Evolutionary conservation across 257 asterid genomes (phyloP).

Genomic region (Solanum chiquidenum): DNA sequence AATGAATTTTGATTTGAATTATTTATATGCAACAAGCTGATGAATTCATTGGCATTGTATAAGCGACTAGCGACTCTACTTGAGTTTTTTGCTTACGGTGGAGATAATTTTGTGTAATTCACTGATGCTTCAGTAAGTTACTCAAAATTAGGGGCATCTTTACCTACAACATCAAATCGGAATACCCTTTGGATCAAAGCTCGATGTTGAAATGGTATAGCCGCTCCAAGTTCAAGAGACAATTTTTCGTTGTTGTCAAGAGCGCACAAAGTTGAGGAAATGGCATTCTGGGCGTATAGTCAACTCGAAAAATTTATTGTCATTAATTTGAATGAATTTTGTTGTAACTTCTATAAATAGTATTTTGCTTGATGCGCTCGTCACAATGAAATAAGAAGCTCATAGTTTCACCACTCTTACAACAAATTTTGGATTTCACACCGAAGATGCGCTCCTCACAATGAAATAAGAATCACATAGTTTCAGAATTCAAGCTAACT

Average conservation of each 20-base stretch:
- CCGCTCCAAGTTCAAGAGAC: not conserved
- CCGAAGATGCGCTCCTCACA: no score
- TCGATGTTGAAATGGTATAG: not conserved
- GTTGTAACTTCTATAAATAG: not conserved
- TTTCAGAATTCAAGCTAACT: not conserved
- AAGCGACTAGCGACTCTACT: not conserved
- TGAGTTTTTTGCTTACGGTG: not conserved
- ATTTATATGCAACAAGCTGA: not conserved
- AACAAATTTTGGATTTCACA: no score
- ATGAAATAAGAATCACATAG: not conserved
- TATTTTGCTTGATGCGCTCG: not conserved
- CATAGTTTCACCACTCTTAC: not conserved
- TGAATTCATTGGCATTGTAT: not conserved
- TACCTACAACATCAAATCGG: not conserved
- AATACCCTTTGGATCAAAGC: not conserved
- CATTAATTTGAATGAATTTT: not conserved
- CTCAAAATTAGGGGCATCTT: not conserved
- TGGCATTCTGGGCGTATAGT: not conserved
- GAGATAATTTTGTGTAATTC: not conserved
- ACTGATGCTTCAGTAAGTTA: not conserved
- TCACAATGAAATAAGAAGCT: not conserved
- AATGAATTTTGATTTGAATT: not conserved
- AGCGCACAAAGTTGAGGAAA: not conserved
- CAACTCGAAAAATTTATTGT: not conserved
- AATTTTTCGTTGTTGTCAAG: not conserved